Evolutionary conservation across 2,329 filamentous ascomycete species (phyloP).

Genomic region (Botrytis galanthina): DNA sequence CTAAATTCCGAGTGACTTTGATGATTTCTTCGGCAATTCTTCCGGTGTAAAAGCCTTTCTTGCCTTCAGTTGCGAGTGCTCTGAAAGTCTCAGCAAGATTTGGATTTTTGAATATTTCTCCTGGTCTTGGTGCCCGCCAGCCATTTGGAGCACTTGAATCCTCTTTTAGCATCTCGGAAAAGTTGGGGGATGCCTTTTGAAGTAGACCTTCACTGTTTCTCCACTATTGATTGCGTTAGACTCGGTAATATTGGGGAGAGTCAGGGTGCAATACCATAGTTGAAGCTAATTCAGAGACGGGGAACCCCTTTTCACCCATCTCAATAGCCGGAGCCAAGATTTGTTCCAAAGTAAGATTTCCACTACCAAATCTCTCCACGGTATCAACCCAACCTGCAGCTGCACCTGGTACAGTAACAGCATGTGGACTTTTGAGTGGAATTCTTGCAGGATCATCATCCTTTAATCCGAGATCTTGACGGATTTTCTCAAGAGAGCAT

Average conservation of each 20-base stretch:
- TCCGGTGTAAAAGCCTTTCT: constrained; percentile 87
- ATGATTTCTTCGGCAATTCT: constrained; percentile 78
- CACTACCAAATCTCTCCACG: constrained; percentile 84
- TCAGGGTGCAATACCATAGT: constrained; percentile 29
- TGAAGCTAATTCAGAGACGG: constrained; percentile 70
- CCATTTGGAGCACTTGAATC: constrained; percentile 67
- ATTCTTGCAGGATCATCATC: constrained; percentile 59
- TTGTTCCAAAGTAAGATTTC: constrained; percentile 72
- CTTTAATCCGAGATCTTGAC: constrained; percentile 64
- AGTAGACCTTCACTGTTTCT: constrained; percentile 59
- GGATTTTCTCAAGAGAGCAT: constrained; percentile 66
- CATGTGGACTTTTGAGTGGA: constrained; percentile 72
- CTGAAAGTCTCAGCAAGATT: constrained; percentile 79
- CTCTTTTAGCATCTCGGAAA: constrained; percentile 79
- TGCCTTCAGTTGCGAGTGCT: constrained; percentile 73
- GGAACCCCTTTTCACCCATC: constrained; percentile 83
- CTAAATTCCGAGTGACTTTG: constrained; percentile 71
- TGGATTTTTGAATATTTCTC: constrained; percentile 87
- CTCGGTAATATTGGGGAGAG: neutral
- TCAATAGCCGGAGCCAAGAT: constrained; percentile 81
- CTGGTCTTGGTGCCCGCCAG: constrained; percentile 69
- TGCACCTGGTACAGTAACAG: constrained; percentile 85
- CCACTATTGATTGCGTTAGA: constrained; percentile 59
- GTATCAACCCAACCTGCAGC: constrained; percentile 92
- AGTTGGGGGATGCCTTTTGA: constrained; percentile 77